Percentiles rank a stretch among this genome's conserved stretches.
These are phyloP conservation scores for Cryptococcus wingfieldii DNA, from an alignment of 1,284 basidiomycete species.

Conservation along the genomic window DNA sequence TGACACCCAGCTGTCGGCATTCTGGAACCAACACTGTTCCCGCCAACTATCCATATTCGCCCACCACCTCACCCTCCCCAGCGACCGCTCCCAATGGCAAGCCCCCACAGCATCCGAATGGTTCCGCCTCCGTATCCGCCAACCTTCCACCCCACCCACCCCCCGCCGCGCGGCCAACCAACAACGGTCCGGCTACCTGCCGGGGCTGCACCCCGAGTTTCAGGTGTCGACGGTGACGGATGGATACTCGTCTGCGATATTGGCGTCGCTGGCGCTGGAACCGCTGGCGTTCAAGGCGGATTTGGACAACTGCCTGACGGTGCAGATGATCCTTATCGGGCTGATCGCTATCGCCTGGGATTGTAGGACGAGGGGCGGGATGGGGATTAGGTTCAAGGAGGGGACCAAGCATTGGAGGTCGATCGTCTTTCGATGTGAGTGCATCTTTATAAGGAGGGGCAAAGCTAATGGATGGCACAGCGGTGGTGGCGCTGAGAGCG, in stretches of 20 bases:
- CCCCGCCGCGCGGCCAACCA: slow-evolving; percentile 4
- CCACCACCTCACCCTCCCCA: slow-evolving; percentile 36
- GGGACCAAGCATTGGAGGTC: slow-evolving; percentile 39
- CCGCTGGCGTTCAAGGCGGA: slow-evolving; percentile 25
- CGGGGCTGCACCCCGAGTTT: slow-evolving; percentile 41
- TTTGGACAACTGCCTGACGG: slow-evolving; percentile 27
- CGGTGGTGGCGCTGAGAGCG: slow-evolving; percentile 35
- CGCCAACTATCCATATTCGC: slow-evolving; percentile 42
- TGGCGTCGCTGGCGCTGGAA: slow-evolving; percentile 22
- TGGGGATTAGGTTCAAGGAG: slow-evolving; percentile 39
- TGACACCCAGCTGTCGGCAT: slow-evolving; percentile 40
- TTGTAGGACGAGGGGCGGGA: slow-evolving; percentile 37
- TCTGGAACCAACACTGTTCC: slow-evolving; percentile 41
- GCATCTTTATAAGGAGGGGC: too few species aligned
- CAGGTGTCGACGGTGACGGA: slow-evolving; percentile 27
- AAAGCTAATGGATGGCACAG: slow-evolving; percentile 7
- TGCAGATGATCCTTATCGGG: slow-evolving; percentile 34
- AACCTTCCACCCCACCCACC: not conserved
- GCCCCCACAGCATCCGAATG: slow-evolving; percentile 31
- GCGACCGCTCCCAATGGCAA: slow-evolving; percentile 33
- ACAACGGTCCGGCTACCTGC: slow-evolving; percentile 21
- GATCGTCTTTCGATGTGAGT: slow-evolving; percentile 32
- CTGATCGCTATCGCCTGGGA: slow-evolving; percentile 41
- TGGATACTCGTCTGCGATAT: slow-evolving; percentile 32
- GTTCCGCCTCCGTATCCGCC: slow-evolving; percentile 13